Percentiles rank a stretch among this genome's conserved stretches.
Evolutionary conservation across 345 rosid genomes (phyloP).

Genomic region (Brassica cretica): DNA sequence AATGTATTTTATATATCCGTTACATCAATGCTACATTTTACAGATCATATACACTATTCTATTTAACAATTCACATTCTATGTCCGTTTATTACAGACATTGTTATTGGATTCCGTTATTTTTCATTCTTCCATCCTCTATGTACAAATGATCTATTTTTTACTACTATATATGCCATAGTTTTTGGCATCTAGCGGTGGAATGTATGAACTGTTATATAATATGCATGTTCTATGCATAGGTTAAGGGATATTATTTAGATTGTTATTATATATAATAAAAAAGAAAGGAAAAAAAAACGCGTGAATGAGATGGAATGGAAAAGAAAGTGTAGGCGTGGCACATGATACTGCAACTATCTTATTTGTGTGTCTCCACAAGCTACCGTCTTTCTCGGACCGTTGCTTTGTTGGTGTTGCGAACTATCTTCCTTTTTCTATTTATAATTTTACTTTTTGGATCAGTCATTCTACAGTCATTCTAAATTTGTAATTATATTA

Average conservation of each 20-base stretch:
- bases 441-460: conserved; percentile 13
- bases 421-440: conserved; percentile 26
- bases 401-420: conserved; percentile 37
- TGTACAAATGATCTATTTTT: conserved; percentile 19
- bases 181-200: conserved; percentile 36
- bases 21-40: conserved; percentile 31
- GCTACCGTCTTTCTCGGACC: conserved; percentile 38
- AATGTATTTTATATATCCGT: conserved; percentile 20
- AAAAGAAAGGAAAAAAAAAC: conserved; percentile 7
- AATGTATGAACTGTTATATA: conserved; percentile 13
- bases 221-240: conserved; percentile 40
- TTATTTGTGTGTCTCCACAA: conserved; percentile 37
- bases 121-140: conserved; percentile 38
- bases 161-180: neutral
- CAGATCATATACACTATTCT: conserved; percentile 34
- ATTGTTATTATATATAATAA: conserved; percentile 17
- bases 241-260: conserved; percentile 39
- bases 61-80: conserved; percentile 36
- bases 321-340: conserved; percentile 40
- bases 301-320: conserved; percentile 42
- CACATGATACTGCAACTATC: conserved; percentile 41
- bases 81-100: conserved; percentile 46
- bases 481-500: neutral
- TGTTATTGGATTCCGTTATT: conserved; percentile 46
- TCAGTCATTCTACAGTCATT: conserved; percentile 2